phyloP scores from a whole-genome alignment of 1,284 basidiomycete species.

The Malassezia slooffiae region DNA sequence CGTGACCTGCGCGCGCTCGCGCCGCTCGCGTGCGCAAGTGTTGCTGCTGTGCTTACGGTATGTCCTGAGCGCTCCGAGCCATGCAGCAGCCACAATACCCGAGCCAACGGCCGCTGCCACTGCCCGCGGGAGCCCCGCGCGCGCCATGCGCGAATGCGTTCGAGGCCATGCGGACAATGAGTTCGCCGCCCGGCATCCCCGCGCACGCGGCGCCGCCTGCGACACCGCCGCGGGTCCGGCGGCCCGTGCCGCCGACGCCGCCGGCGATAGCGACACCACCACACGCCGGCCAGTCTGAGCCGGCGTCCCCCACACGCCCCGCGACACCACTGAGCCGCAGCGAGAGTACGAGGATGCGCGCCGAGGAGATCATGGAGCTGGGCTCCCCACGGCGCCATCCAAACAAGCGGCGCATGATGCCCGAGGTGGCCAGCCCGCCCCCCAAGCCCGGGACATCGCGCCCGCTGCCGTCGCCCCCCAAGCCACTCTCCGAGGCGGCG shows the following conservation, averaged over 20 bases:
- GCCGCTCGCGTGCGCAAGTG: not conserved
- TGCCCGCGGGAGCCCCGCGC: not conserved
- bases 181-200: too few species aligned
- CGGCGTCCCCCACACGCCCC: too few species aligned
- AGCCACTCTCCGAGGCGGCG: not conserved
- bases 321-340: too few species aligned
- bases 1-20: slow-evolving; percentile 1
- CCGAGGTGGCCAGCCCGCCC: not conserved
- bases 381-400: not conserved
- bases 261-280: too few species aligned
- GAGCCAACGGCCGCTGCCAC: slow-evolving; percentile 14
- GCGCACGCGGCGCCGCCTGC: too few species aligned
- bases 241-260: too few species aligned
- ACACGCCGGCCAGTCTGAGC: too few species aligned
- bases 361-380: slow-evolving; percentile 8
- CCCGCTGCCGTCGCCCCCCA: not conserved
- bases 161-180: too few species aligned
- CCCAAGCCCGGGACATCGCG: not conserved
- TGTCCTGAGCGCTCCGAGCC: not conserved
- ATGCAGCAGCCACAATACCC: too few species aligned
- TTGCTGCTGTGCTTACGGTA: not conserved
- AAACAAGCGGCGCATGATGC: too few species aligned
- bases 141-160: slow-evolving; percentile 8
- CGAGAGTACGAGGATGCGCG: too few species aligned
- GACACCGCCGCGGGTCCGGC: too few species aligned